phyloP scores from a whole-genome alignment of 2,329 filamentous ascomycete species.

The Talaromyces sp. region DNA sequence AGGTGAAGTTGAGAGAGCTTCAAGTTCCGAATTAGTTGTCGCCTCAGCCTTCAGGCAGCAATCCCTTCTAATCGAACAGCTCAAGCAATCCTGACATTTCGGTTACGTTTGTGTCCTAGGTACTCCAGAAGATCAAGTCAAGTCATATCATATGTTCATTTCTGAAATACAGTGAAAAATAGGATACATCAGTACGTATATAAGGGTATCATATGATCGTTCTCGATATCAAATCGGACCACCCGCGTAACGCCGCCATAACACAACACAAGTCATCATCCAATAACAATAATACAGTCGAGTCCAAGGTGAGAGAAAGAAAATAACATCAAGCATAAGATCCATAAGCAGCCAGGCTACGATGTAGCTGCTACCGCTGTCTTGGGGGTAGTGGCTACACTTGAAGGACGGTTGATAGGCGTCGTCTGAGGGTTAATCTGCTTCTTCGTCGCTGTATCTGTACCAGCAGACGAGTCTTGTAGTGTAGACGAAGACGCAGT shows the following conservation, averaged over 20 bases:
- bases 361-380: slow-evolving; percentile 23
- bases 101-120: not conserved
- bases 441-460: slow-evolving; percentile 26
- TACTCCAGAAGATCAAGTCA: not conserved
- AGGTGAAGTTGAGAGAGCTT: not conserved
- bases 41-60: slow-evolving; percentile 1
- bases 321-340: not conserved
- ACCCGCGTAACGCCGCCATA: slow-evolving; percentile 7
- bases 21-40: not conserved
- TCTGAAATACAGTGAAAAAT: slow-evolving; percentile 2
- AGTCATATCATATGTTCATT: not conserved
- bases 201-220: slow-evolving; percentile 33
- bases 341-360: not conserved
- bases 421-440: slow-evolving; percentile 20
- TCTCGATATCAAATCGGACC: slow-evolving; percentile 19
- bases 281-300: not conserved
- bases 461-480: slow-evolving; percentile 23
- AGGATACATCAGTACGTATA: slow-evolving; percentile 10
- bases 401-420: slow-evolving; percentile 13
- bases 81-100: not conserved
- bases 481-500: slow-evolving; percentile 19
- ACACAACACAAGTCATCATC: not conserved
- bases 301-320: not conserved
- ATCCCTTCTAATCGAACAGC: not conserved
- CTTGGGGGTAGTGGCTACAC: slow-evolving; percentile 19